Conservation (phyloP, 768 basidiomycete genomes). For the Russula foetens region DNA sequence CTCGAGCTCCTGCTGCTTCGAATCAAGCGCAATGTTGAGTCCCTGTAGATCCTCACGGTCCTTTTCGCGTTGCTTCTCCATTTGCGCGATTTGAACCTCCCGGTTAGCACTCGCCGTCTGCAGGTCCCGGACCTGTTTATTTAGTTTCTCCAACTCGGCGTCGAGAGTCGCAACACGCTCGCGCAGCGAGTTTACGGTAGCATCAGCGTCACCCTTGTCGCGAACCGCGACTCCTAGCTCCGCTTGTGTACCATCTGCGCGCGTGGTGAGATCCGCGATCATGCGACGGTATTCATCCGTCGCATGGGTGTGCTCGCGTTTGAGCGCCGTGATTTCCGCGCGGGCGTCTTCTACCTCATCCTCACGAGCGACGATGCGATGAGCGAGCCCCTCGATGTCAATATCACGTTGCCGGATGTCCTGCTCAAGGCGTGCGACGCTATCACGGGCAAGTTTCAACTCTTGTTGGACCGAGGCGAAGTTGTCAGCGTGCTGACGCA, state of each 20-base stretch:
- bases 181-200: slow-evolving; percentile 39
- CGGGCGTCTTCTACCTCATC: slow-evolving; percentile 45
- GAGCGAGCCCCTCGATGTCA: slow-evolving; percentile 42
- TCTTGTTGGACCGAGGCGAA: slow-evolving; percentile 49
- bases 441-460: slow-evolving; percentile 46
- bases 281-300: slow-evolving; percentile 41
- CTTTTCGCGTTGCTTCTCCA: slow-evolving; percentile 55
- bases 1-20: slow-evolving; percentile 92
- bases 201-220: slow-evolving; percentile 49
- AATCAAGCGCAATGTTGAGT: slow-evolving; percentile 87
- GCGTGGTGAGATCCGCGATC: slow-evolving; percentile 39
- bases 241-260: slow-evolving; percentile 38
- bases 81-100: slow-evolving; percentile 70
- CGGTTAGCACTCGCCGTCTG: slow-evolving; percentile 79
- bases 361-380: slow-evolving; percentile 41
- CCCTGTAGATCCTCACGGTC: slow-evolving; percentile 73
- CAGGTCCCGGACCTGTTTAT: slow-evolving; percentile 57
- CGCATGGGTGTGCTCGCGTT: slow-evolving; percentile 45
- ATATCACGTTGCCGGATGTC: slow-evolving; percentile 48
- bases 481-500: slow-evolving; percentile 43
- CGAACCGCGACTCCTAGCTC: slow-evolving; percentile 43
- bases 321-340: slow-evolving; percentile 45
- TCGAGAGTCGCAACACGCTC: slow-evolving; percentile 44
- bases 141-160: slow-evolving; percentile 52
- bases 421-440: slow-evolving; percentile 45